These are phyloP conservation scores for Fusarium chlamydosporum DNA, from an alignment of 2,329 filamentous ascomycete species.

Conservation along the genomic window DNA sequence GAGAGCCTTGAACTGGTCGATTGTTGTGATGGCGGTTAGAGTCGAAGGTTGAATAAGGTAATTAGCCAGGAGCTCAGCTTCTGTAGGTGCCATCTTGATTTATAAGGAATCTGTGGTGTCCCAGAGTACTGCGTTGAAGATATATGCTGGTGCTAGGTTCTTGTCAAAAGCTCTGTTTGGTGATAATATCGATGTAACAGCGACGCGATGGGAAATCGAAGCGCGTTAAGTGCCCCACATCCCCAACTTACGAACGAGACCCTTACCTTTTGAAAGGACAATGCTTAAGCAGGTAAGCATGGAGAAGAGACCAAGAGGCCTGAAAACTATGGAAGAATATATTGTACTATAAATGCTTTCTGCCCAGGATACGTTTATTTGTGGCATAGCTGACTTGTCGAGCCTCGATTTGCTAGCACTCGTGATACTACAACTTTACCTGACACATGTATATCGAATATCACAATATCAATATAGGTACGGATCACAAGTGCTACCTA, in stretches of 20 bases:
- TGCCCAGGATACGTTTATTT: no score
- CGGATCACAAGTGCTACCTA: no score
- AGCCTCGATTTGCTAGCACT: no score
- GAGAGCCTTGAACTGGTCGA: constrained; percentile 80
- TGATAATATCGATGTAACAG: constrained; percentile 6
- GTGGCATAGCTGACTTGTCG: no score
- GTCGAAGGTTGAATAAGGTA: constrained; percentile 84
- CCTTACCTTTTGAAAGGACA: background rate
- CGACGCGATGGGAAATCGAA: constrained; percentile 34
- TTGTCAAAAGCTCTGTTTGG: no score
- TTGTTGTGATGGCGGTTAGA: constrained; percentile 79
- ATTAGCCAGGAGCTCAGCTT: constrained; percentile 80
- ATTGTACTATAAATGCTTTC: no score
- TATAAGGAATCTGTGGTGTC: no score
- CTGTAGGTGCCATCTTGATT: constrained; percentile 76
- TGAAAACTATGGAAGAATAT: no score
- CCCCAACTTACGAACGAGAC: background rate
- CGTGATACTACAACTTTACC: background rate
- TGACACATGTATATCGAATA: background rate
- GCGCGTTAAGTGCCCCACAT: constrained; percentile 47
- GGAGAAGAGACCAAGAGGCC: background rate
- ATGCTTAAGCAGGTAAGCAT: background rate
- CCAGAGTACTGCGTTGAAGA: no score
- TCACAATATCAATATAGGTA: background rate
- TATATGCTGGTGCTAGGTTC: background rate